These are phyloP conservation scores for Paramecium primaurelia DNA, from an alignment of 73 alveolate species.

Conservation along the genomic window DNA sequence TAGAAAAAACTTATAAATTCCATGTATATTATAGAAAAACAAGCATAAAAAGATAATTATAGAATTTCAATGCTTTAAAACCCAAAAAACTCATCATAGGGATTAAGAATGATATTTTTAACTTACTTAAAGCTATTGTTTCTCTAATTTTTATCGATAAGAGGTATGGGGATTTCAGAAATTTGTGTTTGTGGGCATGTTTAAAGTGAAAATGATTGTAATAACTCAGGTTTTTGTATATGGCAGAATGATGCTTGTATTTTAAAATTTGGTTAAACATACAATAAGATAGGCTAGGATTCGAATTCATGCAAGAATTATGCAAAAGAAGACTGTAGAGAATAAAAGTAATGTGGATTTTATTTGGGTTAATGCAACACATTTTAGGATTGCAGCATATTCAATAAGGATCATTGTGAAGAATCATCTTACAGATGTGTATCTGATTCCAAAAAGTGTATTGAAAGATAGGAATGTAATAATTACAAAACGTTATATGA, in stretches of 20 bases:
- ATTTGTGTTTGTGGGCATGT: background rate
- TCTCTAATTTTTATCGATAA: no score
- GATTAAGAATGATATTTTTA: no score
- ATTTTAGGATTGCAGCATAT: background rate
- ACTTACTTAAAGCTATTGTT: no score
- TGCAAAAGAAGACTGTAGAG: background rate
- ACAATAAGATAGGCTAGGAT: no score
- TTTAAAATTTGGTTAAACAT: background rate
- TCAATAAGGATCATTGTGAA: background rate
- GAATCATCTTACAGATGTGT: background rate
- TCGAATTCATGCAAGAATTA: background rate
- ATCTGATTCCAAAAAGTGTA: background rate
- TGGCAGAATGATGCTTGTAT: background rate
- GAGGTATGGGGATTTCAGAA: background rate
- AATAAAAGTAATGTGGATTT: background rate
- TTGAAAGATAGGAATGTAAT: background rate
- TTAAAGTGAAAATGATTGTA: background rate
- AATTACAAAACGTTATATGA: background rate
- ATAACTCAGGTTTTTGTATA: background rate
- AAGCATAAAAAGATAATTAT: no score
- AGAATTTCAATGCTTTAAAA: no score
- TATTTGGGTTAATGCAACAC: background rate
- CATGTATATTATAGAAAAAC: no score
- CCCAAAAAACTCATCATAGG: no score
- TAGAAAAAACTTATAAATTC: no score